phyloP scores from a whole-genome alignment of 176 grass and related monocot species.

The Typha latifolia region DNA sequence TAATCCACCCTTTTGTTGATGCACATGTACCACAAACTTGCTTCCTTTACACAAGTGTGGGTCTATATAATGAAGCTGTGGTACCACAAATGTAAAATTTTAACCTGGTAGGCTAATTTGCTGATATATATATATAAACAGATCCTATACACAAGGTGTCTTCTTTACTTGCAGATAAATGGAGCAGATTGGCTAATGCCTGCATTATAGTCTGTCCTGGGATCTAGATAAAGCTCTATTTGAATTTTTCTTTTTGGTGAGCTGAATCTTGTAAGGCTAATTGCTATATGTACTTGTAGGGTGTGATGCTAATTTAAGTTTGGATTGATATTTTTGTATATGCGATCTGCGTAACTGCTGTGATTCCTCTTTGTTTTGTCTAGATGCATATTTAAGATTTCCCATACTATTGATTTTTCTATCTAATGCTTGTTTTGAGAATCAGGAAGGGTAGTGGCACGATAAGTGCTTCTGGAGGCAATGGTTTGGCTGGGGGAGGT shows the following conservation, averaged over 20 bases:
- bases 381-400: background rate
- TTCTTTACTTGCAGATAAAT: conserved; percentile 1
- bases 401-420: background rate
- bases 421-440: conserved; percentile 30
- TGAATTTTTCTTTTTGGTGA: background rate
- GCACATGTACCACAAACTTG: too few relatives aligned
- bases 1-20: too few relatives aligned
- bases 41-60: too few relatives aligned
- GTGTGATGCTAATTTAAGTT: too few relatives aligned
- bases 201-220: background rate
- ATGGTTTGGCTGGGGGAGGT: conserved; percentile 88
- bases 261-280: background rate
- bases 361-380: background rate
- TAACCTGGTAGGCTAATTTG: too few relatives aligned
- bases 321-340: too few relatives aligned
- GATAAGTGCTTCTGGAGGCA: conserved; percentile 88
- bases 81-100: too few relatives aligned
- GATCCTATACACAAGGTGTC: background rate
- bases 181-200: background rate
- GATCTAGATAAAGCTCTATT: background rate
- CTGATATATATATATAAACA: too few relatives aligned
- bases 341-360: background rate
- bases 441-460: conserved; percentile 90
- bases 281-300: too few relatives aligned
- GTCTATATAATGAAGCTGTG: too few relatives aligned